Base-by-base conservation (phyloP, 1,284 basidiomycete genomes). In the Trichosporon coremiiforme region DNA sequence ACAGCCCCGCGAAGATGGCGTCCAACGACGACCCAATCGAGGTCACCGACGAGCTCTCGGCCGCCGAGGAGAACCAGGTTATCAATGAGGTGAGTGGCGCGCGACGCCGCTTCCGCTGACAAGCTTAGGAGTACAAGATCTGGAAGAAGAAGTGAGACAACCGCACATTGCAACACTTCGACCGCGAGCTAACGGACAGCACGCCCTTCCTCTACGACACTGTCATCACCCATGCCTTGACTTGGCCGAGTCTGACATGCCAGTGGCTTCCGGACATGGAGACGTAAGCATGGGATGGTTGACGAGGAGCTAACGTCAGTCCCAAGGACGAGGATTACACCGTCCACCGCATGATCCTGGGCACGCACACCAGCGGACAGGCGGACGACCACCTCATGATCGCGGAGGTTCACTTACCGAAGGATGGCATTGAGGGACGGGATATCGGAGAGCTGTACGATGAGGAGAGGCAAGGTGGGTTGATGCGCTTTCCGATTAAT, bases 261-360 rank as follows among this genome's bases (percentile, higher is more conserved):
- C 97, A 99, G 85, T 99, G 97, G 97, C 93, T 99, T 82, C 97
- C 97, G 0, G 96, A 99, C 86, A 91, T 90, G 83, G 94, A 98
- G 84, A 88, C 88, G 94, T 95, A 77, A 78, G 91, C 86, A 13
- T 1, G 29, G 15, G 7, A 31, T 25, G 25, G 25, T 25, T 25
- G 25, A 25, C 25, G 25, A 4, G 6, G 4, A 4, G 70, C 74
- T 75, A 38, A 75, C 63, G 31, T 29, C 55, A 74, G 83, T 70
- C 92, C 94, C 29, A 85, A 91, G 66, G 90, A 92, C 83, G 97
- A 95, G 79, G 90, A 94, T 33, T 97, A 96, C 85, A 93, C 93
- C 9, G 88, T 90, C 50, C 96, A 99, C 82, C 91, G 96, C 41
- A 87, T 99, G 62, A 90, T 99, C 29, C 89, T 99, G 36, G 97